phyloP scores from a whole-genome alignment of 2,329 filamentous ascomycete genomes.

The Fusarium setosum region DNA sequence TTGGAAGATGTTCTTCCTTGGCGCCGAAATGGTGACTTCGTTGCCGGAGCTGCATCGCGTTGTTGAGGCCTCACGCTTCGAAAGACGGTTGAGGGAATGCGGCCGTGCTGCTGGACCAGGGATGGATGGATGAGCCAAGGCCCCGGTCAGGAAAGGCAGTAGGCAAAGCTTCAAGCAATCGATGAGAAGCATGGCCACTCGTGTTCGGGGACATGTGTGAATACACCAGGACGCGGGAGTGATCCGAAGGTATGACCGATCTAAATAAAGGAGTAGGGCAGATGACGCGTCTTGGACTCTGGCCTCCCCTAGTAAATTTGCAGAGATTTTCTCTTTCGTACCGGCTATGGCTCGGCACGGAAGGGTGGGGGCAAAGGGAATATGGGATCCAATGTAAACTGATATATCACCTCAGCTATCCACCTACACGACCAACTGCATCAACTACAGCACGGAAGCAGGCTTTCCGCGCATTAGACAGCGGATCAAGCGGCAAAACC shows the following conservation, averaged over 20 bases:
- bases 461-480: not conserved
- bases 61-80: not conserved
- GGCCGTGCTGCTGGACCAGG: slow-evolving; percentile 10
- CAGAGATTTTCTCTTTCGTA: not conserved
- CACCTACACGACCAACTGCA: not conserved
- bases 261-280: not conserved
- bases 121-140: not conserved
- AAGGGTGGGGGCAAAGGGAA: not conserved
- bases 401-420: not conserved
- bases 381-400: not conserved
- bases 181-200: slow-evolving; percentile 2
- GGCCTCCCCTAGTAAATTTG: not conserved
- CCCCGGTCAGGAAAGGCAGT: not conserved
- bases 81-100: slow-evolving; percentile 20
- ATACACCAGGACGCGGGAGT: not conserved
- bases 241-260: not conserved
- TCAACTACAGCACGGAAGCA: not conserved
- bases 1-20: slow-evolving; percentile 21
- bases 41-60: not conserved
- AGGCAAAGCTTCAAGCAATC: not conserved
- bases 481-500: not conserved
- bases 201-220: not conserved
- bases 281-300: not conserved
- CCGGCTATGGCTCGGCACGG: not conserved
- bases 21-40: slow-evolving; percentile 1